Evolutionary conservation across 345 rosid species (phyloP), one percentile per base, ranked within the genome.

Genomic region (Corchorus olitorius): DNA sequence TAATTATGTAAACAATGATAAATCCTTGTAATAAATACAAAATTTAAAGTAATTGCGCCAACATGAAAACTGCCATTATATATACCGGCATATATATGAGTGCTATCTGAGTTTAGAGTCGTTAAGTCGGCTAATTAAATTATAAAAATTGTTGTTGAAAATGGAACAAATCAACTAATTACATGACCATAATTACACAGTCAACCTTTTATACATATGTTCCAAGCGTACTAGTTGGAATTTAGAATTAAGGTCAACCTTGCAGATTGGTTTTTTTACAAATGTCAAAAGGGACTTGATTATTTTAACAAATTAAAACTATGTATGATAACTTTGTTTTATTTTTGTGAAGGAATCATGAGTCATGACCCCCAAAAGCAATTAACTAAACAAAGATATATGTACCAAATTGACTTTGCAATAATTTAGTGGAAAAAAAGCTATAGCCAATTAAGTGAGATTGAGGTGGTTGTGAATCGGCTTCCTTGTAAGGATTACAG

Each of bases 381-480:
- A 27, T 69, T 33, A 49, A 33, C 7, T 14, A 69, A 66, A 15
- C 5, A 27, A 16, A 69, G 15, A 50, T 50, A 39, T 39, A 39
- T 2, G 5, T 34, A 27, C 27, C 27, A 16, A 69, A 50, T 50
- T 69, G 27, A 34, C 60, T n/a, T 45, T 37, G 46, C 7, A 9
- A 33, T 52, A 16, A 15, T 34, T 16, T 34, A 52, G 52, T 34
- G 43, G 15, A 34, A 66, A n/a, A 66, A 39, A 19, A 53, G 53
- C 34, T 22, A 27, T 27, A 20, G n/a, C 3, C 49, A 39, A 64
- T 9, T n/a, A 41, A 41, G 33, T 41, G 70, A 41, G 49, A 16
- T 41, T 41, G 70, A 62, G 68, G 68, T 64, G 27, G 48, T 27
- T 27, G 20, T 22, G 35, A 49, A 50, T 65, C 33, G 59, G 73